Evolutionary conservation across 768 basidiomycete genomes (phyloP), one percentile per base, ranked within the genome.

Genomic region (Leccinum subgranulosum): DNA sequence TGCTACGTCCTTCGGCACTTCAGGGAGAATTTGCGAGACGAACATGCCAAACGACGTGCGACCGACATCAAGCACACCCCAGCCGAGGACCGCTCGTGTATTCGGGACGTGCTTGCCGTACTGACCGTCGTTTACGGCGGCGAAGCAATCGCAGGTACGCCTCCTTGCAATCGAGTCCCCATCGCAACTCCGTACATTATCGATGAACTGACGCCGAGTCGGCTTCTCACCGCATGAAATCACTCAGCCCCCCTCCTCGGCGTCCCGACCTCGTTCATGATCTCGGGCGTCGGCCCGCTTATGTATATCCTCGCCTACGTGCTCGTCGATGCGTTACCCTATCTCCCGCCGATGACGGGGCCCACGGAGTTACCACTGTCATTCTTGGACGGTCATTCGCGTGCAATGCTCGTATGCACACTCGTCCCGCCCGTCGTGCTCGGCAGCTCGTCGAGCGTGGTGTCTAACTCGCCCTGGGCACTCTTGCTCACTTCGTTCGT

Each of bases 121-220:
- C 73, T 88, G 31, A 72, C 83, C 14, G 84, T 92, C 28, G 88
- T 91, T 1, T 91, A 84, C 65, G 90, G 89, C 9, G 90, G 90
- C n/a, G 88, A 92, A 71, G 84, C 83, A 2, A 74, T 89, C 49
- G 77, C 78, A 54, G 81, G 89, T 88, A 64, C 55, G 21, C 14
- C 43, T 17, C 33, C 43, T 28, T 27, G 43, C n/a, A 23, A 54
- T 54, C 47, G 11, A 28, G 25, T 11, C n/a, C 11, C 25, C 53
- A 49, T 49, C 57, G 39, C 33, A 47, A 11, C 6, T 12, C n/a
- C 6, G 25, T 46, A 14, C 45, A 34, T 14, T 25, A 12, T 14
- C 46, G 12, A 14, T 23, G 21, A 36, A 36, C 36, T 17, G 36
- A 36, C 34, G 14, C 33, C 3, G 23, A 23, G 23, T 14, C 33